Percentiles rank a stretch among this genome's conserved stretches.
Evolutionary conservation across 1,284 basidiomycete genomes (phyloP).

Genomic region (Fomitopsis palustris): DNA sequence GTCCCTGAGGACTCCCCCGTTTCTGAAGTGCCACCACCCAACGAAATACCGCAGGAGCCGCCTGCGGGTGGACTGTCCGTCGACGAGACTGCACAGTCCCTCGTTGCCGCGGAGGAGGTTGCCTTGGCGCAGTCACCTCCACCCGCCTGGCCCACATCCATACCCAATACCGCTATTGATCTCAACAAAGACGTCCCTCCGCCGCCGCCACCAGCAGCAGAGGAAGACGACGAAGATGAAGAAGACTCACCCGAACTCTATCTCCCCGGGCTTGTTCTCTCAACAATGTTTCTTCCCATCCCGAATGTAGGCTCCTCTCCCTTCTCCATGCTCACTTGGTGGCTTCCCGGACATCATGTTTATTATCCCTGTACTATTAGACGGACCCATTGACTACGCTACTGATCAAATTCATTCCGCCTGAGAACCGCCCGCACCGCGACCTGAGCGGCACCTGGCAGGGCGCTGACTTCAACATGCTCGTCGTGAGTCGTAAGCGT

Average conservation of each 20-base stretch:
- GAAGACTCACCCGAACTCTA: conserved; percentile 55
- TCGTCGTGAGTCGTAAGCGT: conserved; percentile 56
- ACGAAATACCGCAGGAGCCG: conserved; percentile 18
- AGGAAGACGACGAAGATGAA: conserved; percentile 35
- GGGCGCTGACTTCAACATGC: conserved; percentile 63
- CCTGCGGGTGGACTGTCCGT: conserved; percentile 4
- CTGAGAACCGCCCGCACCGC: conserved; percentile 66
- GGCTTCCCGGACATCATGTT: conserved; percentile 43
- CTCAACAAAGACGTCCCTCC: conserved; percentile 36
- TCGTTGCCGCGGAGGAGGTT: conserved; percentile 23
- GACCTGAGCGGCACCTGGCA: conserved; percentile 73
- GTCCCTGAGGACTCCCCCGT: conserved; percentile 27
- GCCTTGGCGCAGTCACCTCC: conserved; percentile 6
- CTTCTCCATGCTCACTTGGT: conserved; percentile 50
- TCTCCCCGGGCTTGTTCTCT: conserved; percentile 50
- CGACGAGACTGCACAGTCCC: conserved; percentile 9
- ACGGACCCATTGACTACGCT: conserved; percentile 78
- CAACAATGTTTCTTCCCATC: conserved; percentile 79
- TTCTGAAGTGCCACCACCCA: conserved; percentile 26
- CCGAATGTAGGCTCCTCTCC: conserved; percentile 66
- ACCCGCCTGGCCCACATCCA: conserved; percentile 12
- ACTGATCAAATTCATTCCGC: conserved; percentile 76
- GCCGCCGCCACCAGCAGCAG: conserved; percentile 27
- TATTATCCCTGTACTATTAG: conserved; percentile 42
- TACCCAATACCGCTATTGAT: conserved; percentile 20